Conservation (phyloP, 306 rosid genomes). For the Quercus wislizeni region DNA sequence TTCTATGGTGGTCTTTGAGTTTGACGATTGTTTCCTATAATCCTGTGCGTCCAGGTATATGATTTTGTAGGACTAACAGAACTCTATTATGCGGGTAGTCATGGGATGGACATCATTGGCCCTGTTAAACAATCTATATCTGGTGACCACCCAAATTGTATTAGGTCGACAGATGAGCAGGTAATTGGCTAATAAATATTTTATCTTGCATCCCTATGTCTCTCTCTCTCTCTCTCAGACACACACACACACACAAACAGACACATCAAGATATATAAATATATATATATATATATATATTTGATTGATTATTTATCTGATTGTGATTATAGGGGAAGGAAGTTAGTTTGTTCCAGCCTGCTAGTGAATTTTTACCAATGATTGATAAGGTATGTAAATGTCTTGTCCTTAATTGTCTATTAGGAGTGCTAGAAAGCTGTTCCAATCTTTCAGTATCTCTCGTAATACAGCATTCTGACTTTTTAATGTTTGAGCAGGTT, state of each 20-base stretch:
- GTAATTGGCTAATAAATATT: slow-evolving; percentile 34
- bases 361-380: slow-evolving; percentile 78
- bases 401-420: slow-evolving; percentile 6
- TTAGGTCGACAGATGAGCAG: slow-evolving; percentile 50
- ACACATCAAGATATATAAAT: too few relatives aligned
- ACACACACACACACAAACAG: too few relatives aligned
- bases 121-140: slow-evolving; percentile 59
- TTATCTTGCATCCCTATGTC: neutral
- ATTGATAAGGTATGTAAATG: slow-evolving; percentile 54
- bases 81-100: slow-evolving; percentile 97
- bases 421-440: slow-evolving; percentile 4
- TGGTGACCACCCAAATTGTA: slow-evolving; percentile 45
- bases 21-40: slow-evolving; percentile 19
- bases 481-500: slow-evolving; percentile 54
- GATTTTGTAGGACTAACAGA: slow-evolving; percentile 78
- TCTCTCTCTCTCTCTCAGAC: slow-evolving; percentile 2
- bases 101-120: slow-evolving; percentile 97
- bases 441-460: slow-evolving; percentile 11
- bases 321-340: slow-evolving; percentile 60
- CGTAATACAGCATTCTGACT: slow-evolving; percentile 11
- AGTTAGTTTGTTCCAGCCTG: slow-evolving; percentile 89
- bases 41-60: slow-evolving; percentile 53
- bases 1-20: slow-evolving; percentile 11
- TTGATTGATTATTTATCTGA: neutral
- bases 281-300: neutral